A percentile compares a stretch with the other conserved stretches of the same genome.
phyloP scores from a whole-genome alignment of 306 rosid species.

The Senna siamea region DNA sequence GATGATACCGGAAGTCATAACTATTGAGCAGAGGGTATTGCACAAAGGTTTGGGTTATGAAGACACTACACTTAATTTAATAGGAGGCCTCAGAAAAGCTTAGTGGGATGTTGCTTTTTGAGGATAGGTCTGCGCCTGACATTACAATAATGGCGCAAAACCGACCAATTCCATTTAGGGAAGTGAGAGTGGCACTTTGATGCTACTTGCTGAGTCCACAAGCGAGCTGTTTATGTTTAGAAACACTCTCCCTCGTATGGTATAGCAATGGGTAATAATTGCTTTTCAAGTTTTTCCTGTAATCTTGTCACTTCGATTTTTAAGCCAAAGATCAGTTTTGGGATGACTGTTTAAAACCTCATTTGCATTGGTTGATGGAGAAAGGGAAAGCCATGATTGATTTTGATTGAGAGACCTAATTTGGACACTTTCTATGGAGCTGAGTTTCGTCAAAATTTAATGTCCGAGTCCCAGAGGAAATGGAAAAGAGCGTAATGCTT shows the following conservation, averaged over 20 bases:
- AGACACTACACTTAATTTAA: not conserved
- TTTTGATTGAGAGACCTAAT: conserved; percentile 6
- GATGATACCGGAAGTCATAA: conserved; percentile 6
- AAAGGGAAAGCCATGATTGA: not conserved
- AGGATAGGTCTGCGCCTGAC: conserved; percentile 50
- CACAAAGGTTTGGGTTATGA: no score
- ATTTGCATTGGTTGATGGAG: not conserved
- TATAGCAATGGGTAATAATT: not conserved
- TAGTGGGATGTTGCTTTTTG: conserved; percentile 53
- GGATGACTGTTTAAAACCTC: not conserved
- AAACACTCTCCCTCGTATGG: not conserved
- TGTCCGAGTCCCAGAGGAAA: no score
- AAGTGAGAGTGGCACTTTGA: conserved; percentile 36
- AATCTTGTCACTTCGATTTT: not conserved
- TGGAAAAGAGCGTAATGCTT: conserved; percentile 7
- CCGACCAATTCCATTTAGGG: conserved; percentile 46
- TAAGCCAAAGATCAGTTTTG: conserved; percentile 6
- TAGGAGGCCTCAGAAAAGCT: conserved; percentile 32
- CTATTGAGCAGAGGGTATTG: conserved; percentile 22
- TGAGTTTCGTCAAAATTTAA: no score
- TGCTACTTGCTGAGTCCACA: conserved; percentile 33
- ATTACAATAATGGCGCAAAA: conserved; percentile 43
- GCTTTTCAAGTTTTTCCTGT: not conserved
- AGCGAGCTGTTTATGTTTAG: conserved; percentile 17
- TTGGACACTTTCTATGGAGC: not conserved